Base-by-base conservation (phyloP, 2,329 filamentous ascomycete genomes). In the Ophiostoma piceae region DNA sequence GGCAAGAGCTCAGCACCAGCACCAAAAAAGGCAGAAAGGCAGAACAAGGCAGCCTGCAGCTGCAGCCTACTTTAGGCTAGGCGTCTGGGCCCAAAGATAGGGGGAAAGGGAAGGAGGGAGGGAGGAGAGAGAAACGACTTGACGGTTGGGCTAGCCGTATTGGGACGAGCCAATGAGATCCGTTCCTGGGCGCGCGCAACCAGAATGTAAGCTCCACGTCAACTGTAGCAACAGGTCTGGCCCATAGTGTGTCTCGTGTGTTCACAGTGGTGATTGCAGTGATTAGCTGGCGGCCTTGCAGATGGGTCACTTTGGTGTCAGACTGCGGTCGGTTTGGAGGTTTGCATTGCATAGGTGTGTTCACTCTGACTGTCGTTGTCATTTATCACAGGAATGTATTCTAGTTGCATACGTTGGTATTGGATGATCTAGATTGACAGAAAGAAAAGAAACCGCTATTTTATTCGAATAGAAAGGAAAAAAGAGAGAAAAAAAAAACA, bases 181-280 rank as follows among this genome's bases (percentile, higher is more conserved):
- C 62, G 32, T 65, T 37, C 19, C 32, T 65, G 35, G 9, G 35
- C 9, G 19, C 32, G 62, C 62, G 62, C 62, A 19, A 14, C 26
- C 26, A 29, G 51, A 57, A 57, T 57, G 51, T n/a, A 35, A 19
- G 60, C 60, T 64, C 60, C 60, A 39, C 60, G 60, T 64, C 57
- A 62, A 26, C 57, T 64, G 60, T 64, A 35, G 32, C 57, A 29
- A 32, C 57, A 35, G 57, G 54, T 64, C 57, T 62, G 57, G 60
- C 60, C 60, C 60, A 64, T n/a, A 14, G 60, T 29, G 57, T 11
- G 9, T 35, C 12, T n/a, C 5, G 60, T 29, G 57, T 11, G 9
- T 35, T 26, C 19, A 2, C 51, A 57, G 35, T 35, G 35, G 35
- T 35, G 35, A 8, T 35, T 35, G 35, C 35, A 35, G 51, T 57